These are phyloP conservation scores for Thermothielavioides terrestris DNA, from an alignment of 495 filamentous ascomycete species.

Conservation along the genomic window DNA sequence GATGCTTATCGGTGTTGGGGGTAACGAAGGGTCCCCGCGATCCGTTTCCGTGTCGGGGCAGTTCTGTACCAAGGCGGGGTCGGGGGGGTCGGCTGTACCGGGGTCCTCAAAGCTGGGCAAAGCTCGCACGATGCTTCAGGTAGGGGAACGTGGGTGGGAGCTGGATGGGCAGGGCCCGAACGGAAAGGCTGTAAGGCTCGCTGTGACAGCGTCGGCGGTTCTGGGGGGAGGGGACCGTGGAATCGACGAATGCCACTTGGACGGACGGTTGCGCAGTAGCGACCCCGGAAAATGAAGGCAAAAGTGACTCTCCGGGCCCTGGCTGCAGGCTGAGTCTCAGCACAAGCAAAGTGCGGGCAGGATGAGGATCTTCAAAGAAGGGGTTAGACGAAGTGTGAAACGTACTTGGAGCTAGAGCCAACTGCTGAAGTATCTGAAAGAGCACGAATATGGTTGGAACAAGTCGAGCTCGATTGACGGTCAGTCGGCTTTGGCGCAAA, in stretches of 20 bases:
- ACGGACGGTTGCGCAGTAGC: slow-evolving; percentile 5
- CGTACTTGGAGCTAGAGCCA: slow-evolving; percentile 5
- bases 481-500: slow-evolving; percentile 22
- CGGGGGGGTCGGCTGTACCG: background rate
- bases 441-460: slow-evolving; percentile 13
- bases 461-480: slow-evolving; percentile 23
- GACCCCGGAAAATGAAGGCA: slow-evolving; percentile 5
- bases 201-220: background rate
- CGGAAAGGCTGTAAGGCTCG: background rate
- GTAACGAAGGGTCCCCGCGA: slow-evolving; percentile 2
- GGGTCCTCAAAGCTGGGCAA: slow-evolving; percentile 1
- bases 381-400: background rate
- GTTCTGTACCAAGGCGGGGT: slow-evolving; percentile 8
- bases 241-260: slow-evolving; percentile 9
- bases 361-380: background rate
- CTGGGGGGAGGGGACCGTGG: slow-evolving; percentile 3
- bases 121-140: slow-evolving; percentile 8
- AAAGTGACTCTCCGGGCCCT: slow-evolving; percentile 3
- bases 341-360: slow-evolving; percentile 2
- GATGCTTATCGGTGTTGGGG: background rate
- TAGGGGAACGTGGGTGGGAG: background rate
- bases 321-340: slow-evolving; percentile 1
- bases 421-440: slow-evolving; percentile 9
- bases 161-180: too few species aligned
- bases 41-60: background rate